Base-by-base conservation (phyloP, 129 eudicot genomes). In the Helichrysum umbraculigerum region DNA sequence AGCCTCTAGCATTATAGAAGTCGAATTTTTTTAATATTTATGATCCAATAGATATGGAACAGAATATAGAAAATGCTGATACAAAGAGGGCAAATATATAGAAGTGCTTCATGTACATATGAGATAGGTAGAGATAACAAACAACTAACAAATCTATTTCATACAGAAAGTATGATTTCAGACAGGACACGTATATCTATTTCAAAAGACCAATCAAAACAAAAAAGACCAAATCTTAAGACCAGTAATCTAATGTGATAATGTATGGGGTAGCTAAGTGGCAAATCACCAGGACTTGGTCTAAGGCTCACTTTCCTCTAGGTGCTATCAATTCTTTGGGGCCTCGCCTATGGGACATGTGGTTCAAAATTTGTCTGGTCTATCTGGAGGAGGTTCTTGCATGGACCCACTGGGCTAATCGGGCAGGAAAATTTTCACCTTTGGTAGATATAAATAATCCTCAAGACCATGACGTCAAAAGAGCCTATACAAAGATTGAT, bases 1-100 rank as follows among this genome's bases (percentile, higher is more conserved):
- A 94, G 81, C 73, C 90, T 76, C 99, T 94, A 87, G 2, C 56
- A 68, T 72, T 52, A 72, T 54, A 81, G 1, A 84, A 86, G n/a
- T 33, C 28, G 19, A 66, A 41, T n/a, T 17, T 3, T 28, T 30
- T 71, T 47, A 47, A 6, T 32, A 73, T 7, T 19, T 41, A 34
- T 80, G 70, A 47, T 56, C 33, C 37, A 51, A 34, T 54, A 39
- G 32, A 39, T 68, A 66, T 44, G 17, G 25, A 17, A 51, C 72
- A 65, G 64, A 75, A 19, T 21, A 28, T 50, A 50, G 72, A 39
- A 65, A 65, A 50, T 19, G 72, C 79, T 12, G 65, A 65, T 14
- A 65, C 66, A 34, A 11, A 20, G 14, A 75, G 34, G 30, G 47
- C 4, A 29, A 47, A 19, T 32, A 58, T 19, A 21, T 64, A 73